A percentile compares a stretch with the other conserved stretches of the same genome.
These are phyloP conservation scores for Cryptococcus hybrid DNA, from an alignment of 1,284 basidiomycete genomes.

Conservation along the genomic window DNA sequence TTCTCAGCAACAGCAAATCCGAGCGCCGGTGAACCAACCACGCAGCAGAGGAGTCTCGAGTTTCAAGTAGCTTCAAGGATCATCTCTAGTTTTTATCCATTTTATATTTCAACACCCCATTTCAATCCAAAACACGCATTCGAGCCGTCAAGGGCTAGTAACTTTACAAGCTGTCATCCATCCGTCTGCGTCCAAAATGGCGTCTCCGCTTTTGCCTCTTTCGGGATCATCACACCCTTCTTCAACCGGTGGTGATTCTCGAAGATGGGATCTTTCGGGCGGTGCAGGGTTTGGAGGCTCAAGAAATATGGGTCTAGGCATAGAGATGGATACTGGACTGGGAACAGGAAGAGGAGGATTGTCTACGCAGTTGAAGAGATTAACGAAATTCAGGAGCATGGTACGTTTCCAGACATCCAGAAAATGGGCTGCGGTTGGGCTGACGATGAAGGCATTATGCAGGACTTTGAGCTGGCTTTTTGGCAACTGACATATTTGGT, in stretches of 20 bases:
- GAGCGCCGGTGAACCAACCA: too few relatives aligned
- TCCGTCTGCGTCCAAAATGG: conserved; percentile 13
- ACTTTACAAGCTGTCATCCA: conserved; percentile 12
- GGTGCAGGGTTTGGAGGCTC: not conserved
- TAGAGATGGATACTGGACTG: not conserved
- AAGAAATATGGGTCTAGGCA: conserved; percentile 65
- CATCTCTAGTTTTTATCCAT: too few relatives aligned
- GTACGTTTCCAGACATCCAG: conserved; percentile 51
- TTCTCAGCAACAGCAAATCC: too few relatives aligned
- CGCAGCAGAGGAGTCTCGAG: too few relatives aligned
- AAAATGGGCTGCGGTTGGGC: not conserved
- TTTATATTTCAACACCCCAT: too few relatives aligned
- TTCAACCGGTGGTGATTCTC: not conserved
- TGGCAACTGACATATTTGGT: conserved; percentile 93
- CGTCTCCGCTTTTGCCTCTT: conserved; percentile 9
- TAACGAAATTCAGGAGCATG: conserved; percentile 82
- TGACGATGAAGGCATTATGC: conserved; percentile 1
- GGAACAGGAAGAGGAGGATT: conserved; percentile 55
- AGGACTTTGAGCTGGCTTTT: conserved; percentile 93
- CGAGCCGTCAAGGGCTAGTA: not conserved
- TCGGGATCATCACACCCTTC: conserved; percentile 1
- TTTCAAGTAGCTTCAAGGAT: too few relatives aligned
- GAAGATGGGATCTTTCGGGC: not conserved
- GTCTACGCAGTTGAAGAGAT: conserved; percentile 71
- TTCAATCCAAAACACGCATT: too few relatives aligned